Percentiles rank a stretch among this genome's conserved stretches.
Evolutionary conservation across 345 rosid species (phyloP).

Genomic region (Gossypium herbaceum): DNA sequence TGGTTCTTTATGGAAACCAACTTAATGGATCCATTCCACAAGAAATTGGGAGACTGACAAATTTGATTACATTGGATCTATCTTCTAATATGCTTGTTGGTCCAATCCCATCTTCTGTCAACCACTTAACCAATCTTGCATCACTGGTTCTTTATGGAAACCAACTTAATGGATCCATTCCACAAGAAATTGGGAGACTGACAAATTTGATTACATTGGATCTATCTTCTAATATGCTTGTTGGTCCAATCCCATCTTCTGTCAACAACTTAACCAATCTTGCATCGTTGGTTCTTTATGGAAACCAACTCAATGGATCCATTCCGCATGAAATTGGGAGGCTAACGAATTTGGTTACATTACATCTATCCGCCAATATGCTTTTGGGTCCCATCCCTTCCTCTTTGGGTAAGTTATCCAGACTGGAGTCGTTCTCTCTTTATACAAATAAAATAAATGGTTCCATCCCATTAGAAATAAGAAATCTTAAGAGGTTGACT

Average conservation of each 20-base stretch:
- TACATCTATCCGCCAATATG: no score
- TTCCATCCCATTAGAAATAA: neutral
- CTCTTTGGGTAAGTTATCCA: no score
- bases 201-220: no score
- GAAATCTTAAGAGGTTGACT: neutral
- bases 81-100: neutral
- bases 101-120: neutral
- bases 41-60: no score
- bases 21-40: neutral
- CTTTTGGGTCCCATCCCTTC: no score
- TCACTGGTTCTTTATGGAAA: rapidly evolving
- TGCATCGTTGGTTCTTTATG: rapidly evolving
- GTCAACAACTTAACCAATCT: neutral
- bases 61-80: neutral
- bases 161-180: neutral
- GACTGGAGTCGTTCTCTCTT: no score
- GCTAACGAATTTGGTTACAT: no score
- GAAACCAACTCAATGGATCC: neutral
- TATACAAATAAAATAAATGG: neutral
- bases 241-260: neutral
- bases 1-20: rapidly evolving
- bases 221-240: no score
- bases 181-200: neutral
- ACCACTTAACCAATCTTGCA: neutral
- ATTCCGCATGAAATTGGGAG: neutral